phyloP scores from a whole-genome alignment of 164 flowering plant genomes.

The Saururus chinensis region DNA sequence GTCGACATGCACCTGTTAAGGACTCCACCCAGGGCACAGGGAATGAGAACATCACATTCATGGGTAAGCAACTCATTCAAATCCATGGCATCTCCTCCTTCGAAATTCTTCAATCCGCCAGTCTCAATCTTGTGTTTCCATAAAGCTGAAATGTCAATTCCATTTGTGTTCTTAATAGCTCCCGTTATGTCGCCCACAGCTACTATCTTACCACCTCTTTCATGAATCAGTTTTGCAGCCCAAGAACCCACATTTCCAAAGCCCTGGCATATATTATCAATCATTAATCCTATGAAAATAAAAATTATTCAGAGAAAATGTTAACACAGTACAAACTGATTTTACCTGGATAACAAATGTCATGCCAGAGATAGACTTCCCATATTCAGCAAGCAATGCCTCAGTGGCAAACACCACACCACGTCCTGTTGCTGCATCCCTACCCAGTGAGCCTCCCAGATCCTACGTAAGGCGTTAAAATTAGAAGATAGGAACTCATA shows the following conservation, averaged over 20 bases:
- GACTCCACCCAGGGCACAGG: slow-evolving; percentile 83
- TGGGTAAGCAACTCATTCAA: slow-evolving; percentile 50
- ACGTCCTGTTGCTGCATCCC: slow-evolving; percentile 89
- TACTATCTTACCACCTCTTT: slow-evolving; percentile 63
- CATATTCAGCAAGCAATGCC: slow-evolving; percentile 68
- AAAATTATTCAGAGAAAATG: neutral
- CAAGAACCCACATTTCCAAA: slow-evolving; percentile 85
- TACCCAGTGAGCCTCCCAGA: slow-evolving; percentile 81
- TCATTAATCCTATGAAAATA: neutral
- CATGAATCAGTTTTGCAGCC: slow-evolving; percentile 63
- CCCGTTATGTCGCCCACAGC: slow-evolving; percentile 76
- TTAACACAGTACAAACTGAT: neutral
- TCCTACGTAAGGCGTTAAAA: slow-evolving; percentile 32
- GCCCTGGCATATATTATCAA: slow-evolving; percentile 26
- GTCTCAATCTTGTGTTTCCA: slow-evolving; percentile 40
- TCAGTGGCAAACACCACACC: slow-evolving; percentile 74
- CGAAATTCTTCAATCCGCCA: slow-evolving; percentile 33
- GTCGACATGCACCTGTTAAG: slow-evolving; percentile 43
- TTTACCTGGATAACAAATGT: slow-evolving; percentile 28
- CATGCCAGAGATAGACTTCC: slow-evolving; percentile 42
- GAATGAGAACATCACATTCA: slow-evolving; percentile 80
- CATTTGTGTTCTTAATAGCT: slow-evolving; percentile 45
- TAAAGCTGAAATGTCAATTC: slow-evolving; percentile 47
- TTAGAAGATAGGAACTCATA: neutral
- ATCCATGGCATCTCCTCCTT: slow-evolving; percentile 54